Conservation (phyloP, 176 grass and related monocot genomes). For the Saccharum spontaneum region DNA sequence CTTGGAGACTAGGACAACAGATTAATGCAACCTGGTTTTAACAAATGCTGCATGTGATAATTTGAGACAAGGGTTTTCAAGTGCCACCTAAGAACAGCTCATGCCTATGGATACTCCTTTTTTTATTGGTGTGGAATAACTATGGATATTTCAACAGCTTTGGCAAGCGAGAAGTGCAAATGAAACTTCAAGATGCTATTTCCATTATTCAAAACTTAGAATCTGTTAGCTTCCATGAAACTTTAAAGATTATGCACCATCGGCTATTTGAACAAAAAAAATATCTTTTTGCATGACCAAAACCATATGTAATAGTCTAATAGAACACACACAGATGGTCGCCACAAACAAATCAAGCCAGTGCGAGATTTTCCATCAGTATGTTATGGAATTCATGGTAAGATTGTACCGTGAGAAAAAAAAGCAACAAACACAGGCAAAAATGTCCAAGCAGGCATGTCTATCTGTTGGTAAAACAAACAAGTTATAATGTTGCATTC, state of each 20-base stretch:
- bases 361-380: not conserved
- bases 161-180: slow-evolving; percentile 2
- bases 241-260: not conserved
- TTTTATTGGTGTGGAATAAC: not conserved
- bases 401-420: not conserved
- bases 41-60: not conserved
- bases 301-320: not conserved
- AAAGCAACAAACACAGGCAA: not conserved
- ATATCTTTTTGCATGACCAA: not conserved
- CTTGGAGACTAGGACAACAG: not conserved
- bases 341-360: not conserved
- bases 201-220: slow-evolving; percentile 1
- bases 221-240: too few relatives aligned
- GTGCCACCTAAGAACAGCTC: not conserved
- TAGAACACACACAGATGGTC: not conserved
- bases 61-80: not conserved
- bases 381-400: not conserved
- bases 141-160: not conserved
- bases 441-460: not conserved
- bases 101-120: not conserved
- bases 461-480: not conserved
- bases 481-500: not conserved
- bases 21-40: not conserved
- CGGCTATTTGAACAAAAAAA: not conserved
- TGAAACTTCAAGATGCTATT: not conserved